Evolutionary conservation across 2,329 filamentous ascomycete species (phyloP), one percentile per base, ranked within the genome.

Genomic region (Monilinia aucupariae): DNA sequence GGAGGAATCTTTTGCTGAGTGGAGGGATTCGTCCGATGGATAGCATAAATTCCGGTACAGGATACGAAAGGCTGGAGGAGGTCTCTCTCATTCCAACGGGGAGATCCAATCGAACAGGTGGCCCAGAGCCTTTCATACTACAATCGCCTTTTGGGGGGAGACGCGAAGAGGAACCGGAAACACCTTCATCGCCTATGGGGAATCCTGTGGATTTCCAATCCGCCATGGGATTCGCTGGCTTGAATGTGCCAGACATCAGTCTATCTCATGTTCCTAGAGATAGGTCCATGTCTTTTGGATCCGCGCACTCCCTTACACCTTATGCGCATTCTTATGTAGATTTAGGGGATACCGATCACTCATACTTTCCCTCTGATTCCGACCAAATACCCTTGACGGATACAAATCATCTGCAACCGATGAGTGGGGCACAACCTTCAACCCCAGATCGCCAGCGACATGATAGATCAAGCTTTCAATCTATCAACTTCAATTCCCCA

Each of bases 311-410:
- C n/a, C 50, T 61, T 22, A 45, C 56, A 12, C 62, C 62, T 6
- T 64, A 64, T 43, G 32, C 41, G 34, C 32, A 54, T 32, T 27
- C 62, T 8, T 73, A 72, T 65, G 64, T 64, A 4, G 67, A 72
- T 49, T 45, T 63, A 34, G 62, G 61, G 10, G 71, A 74, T 27
- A 59, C 67, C 41, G 59, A 67, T 41, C 43, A 61, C n/a, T 66
- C 66, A 43, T 79, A 77, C 61, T 75, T 78, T 63, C 45, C 66
- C 15, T 61, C 69, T 1, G 72, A 86, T 65, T 85, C 84, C 8
- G 85, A 88, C 71, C 77, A 77, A 48, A 78, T 82, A 17, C 85
- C 85, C 32, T 76, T 88, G 58, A 88, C 85, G 1, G 80, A 85
- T 68, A 73, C 76, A 62, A 78, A 76, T 64, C 79, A 82, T 66